Conservation (phyloP, 352 stramenopile genomes). For the Phytophthora foliorum region DNA sequence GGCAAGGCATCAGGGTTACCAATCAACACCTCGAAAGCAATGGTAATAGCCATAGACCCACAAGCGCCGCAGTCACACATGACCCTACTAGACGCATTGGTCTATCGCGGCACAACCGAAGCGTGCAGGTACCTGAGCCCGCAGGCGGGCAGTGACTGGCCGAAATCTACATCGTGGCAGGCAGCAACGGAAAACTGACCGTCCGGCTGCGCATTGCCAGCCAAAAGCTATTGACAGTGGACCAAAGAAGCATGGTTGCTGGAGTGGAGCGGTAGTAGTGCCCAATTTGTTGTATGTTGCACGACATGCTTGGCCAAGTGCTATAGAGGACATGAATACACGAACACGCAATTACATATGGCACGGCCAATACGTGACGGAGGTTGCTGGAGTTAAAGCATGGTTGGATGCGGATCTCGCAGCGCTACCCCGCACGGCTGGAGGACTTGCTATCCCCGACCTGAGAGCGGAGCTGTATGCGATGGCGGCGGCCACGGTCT, state of each 20-base stretch:
- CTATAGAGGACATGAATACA: neutral
- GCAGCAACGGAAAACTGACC: neutral
- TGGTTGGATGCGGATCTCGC: neutral
- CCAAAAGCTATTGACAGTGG: neutral
- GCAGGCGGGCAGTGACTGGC: neutral
- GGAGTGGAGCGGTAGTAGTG: neutral
- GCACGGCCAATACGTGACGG: neutral
- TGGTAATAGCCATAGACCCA: neutral
- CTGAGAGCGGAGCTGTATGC: neutral
- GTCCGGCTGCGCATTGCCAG: neutral
- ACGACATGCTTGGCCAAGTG: neutral
- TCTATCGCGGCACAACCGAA: too few relatives aligned
- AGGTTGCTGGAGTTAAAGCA: neutral
- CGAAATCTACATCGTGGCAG: neutral
- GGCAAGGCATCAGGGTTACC: neutral
- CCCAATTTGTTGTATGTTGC: neutral
- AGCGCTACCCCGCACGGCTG: neutral
- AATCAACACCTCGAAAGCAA: neutral
- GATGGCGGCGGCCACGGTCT: neutral
- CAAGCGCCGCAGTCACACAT: too few relatives aligned
- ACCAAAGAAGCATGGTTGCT: neutral
- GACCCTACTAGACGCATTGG: too few relatives aligned
- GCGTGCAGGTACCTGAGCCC: neutral
- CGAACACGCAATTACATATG: neutral
- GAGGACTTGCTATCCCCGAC: neutral